Conservation (phyloP, 176 grass and related monocot genomes). For the Oryza meyeriana region DNA sequence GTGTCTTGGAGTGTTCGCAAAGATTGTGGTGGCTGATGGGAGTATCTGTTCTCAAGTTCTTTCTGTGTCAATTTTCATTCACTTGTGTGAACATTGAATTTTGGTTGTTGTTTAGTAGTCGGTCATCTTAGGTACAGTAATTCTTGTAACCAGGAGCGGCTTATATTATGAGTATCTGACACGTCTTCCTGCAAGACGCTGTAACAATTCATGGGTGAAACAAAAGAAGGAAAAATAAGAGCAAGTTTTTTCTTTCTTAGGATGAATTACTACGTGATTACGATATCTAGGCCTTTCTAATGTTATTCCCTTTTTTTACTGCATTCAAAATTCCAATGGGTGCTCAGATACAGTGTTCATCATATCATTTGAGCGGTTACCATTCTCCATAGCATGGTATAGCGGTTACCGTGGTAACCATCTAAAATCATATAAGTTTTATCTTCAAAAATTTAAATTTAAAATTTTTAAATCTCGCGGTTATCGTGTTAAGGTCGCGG, state of each 20-base stretch:
- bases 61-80: background rate
- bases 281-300: background rate
- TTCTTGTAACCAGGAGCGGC: constrained; percentile 37
- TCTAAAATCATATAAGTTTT: no score
- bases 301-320: background rate
- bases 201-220: constrained; percentile 5
- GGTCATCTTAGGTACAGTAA: constrained; percentile 22
- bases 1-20: constrained; percentile 1
- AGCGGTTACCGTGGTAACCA: no score
- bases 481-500: no score
- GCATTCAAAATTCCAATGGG: background rate
- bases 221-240: background rate
- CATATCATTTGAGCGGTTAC: no score
- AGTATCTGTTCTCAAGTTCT: constrained; percentile 10
- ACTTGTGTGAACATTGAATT: constrained; percentile 10
- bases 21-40: background rate
- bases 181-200: constrained; percentile 21
- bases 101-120: constrained; percentile 35
- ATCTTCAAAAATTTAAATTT: no score
- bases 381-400: no score
- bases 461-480: no score
- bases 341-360: no score
- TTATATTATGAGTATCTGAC: constrained; percentile 9
- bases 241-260: background rate
- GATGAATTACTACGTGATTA: background rate